Conservation (phyloP, 148 eudicot species). For the Beta vulgaris region DNA sequence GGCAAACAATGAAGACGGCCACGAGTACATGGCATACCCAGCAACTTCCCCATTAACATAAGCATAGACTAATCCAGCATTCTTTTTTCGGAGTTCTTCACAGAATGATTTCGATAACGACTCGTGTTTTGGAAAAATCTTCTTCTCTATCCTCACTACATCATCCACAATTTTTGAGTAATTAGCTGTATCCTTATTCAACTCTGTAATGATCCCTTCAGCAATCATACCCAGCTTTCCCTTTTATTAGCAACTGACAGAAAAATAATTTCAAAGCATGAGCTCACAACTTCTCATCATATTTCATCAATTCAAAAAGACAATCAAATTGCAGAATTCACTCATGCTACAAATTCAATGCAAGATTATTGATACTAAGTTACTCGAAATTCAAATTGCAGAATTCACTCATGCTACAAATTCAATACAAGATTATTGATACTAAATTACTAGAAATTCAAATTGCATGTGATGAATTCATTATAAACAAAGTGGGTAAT, state of each 20-base stretch:
- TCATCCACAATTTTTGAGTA: slow-evolving; percentile 53
- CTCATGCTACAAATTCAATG: too few species aligned
- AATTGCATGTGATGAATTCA: too few species aligned
- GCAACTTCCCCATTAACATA: slow-evolving; percentile 51
- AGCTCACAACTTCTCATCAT: not conserved
- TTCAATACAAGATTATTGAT: too few species aligned
- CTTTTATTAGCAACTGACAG: not conserved
- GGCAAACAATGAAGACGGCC: slow-evolving; percentile 74
- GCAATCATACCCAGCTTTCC: slow-evolving; percentile 25
- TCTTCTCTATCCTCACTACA: slow-evolving; percentile 69
- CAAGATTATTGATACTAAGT: too few species aligned
- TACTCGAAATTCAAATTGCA: too few species aligned
- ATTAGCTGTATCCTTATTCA: slow-evolving; percentile 41
- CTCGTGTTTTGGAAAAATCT: slow-evolving; percentile 84
- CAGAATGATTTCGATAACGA: slow-evolving; percentile 66
- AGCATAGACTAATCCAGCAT: slow-evolving; percentile 59
- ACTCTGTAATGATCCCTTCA: slow-evolving; percentile 44
- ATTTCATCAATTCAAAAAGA: not conserved
- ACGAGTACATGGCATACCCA: slow-evolving; percentile 82
- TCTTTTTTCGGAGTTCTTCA: slow-evolving; percentile 61
- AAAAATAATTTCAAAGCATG: not conserved
- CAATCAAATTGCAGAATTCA: not conserved
- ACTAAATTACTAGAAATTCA: too few species aligned
- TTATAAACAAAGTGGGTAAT: too few species aligned
- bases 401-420: too few species aligned